A percentile compares a stretch with the other conserved stretches of the same genome.
Conservation (phyloP, 192 early-diverging fungal species). For the Linnemannia zychae region DNA sequence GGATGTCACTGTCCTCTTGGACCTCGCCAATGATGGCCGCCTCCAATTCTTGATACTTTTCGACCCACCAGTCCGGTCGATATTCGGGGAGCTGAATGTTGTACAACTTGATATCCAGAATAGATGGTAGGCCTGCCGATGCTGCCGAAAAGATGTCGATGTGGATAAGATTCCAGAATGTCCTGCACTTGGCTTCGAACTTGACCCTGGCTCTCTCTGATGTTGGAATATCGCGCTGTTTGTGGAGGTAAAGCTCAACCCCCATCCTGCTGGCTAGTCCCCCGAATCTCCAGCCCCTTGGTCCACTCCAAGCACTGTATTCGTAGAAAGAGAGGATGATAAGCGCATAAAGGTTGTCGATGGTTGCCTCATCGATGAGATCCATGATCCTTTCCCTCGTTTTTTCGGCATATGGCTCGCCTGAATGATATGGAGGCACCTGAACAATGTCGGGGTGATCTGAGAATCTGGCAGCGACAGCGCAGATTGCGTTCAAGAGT, state of each 20-base stretch:
- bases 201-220: neutral
- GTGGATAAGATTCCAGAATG: neutral
- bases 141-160: slow-evolving; percentile 7
- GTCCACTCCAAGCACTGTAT: slow-evolving; percentile 1
- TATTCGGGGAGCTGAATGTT: slow-evolving; percentile 8
- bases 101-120: neutral
- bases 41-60: neutral
- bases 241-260: slow-evolving; percentile 3
- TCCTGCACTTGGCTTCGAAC: slow-evolving; percentile 6
- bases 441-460: slow-evolving; percentile 8
- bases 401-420: slow-evolving; percentile 6
- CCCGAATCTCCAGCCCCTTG: neutral
- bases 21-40: neutral
- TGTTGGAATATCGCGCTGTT: neutral
- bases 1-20: neutral
- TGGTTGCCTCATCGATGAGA: slow-evolving; percentile 2
- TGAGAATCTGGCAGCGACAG: slow-evolving; percentile 3
- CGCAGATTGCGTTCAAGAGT: neutral
- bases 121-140: neutral
- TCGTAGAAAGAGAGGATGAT: slow-evolving; percentile 1
- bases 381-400: slow-evolving; percentile 2
- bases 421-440: neutral
- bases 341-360: slow-evolving; percentile 11
- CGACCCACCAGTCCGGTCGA: neutral
- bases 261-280: slow-evolving; percentile 11